Conservation (phyloP, 768 basidiomycete genomes). For the Boletus rubroflammeus region DNA sequence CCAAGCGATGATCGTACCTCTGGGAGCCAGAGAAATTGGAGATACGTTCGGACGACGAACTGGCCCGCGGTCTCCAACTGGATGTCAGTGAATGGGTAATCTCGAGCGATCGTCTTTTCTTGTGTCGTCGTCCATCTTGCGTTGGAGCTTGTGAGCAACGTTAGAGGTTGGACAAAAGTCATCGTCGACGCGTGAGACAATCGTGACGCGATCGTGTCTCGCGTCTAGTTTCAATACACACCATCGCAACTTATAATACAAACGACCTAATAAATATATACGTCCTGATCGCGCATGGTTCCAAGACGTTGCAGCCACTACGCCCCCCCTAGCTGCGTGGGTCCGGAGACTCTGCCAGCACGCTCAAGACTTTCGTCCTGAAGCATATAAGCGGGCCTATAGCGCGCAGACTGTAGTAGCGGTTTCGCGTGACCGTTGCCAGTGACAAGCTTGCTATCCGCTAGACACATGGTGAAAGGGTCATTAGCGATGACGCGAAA, state of each 20-base stretch:
- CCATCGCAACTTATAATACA: neutral
- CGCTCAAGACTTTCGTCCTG: conserved; percentile 71
- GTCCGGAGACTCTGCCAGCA: conserved; percentile 50
- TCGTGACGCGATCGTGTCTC: neutral
- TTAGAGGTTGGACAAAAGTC: conserved; percentile 17
- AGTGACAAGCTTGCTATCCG: conserved; percentile 9
- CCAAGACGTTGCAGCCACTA: neutral
- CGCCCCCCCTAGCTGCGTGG: conserved; percentile 6
- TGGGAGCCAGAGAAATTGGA: conserved; percentile 77
- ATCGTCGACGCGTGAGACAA: conserved; percentile 11
- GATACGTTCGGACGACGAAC: conserved; percentile 60
- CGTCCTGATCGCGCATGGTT: too few relatives aligned
- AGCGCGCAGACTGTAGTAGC: conserved; percentile 33
- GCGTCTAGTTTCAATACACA: neutral
- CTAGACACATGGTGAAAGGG: conserved; percentile 16
- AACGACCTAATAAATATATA: neutral
- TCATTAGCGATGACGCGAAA: conserved; percentile 21
- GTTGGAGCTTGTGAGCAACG: conserved; percentile 24
- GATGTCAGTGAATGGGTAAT: conserved; percentile 50
- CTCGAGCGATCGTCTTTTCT: conserved; percentile 52
- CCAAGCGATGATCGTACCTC: conserved; percentile 42
- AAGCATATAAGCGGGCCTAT: conserved; percentile 80
- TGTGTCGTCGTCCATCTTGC: conserved; percentile 54
- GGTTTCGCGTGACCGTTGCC: neutral
- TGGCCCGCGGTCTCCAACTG: conserved; percentile 49